Base-by-base conservation (phyloP, 306 rosid genomes). In the Potentilla sterilis region DNA sequence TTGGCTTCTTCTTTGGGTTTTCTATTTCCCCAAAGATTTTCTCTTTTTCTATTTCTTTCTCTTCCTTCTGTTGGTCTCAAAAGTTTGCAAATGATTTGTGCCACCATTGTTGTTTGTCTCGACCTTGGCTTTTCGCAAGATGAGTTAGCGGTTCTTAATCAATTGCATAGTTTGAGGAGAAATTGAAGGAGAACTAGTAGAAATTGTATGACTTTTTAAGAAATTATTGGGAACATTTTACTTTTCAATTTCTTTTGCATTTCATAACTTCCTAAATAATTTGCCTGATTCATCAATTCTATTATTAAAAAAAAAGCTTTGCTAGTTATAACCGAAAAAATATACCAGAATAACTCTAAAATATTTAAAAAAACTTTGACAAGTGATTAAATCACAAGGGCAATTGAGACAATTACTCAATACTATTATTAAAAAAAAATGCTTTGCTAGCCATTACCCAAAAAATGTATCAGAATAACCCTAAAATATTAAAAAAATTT, bases 131-230 rank as follows among this genome's bases (percentile, higher is more conserved):
- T 80, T 78, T 67, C 62, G 81, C 72, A 59, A 47, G 44, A 75
- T 9, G 52, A 79, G 73, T 34, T 72, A 75, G 78, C 83, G 96
- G 91, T 79, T 66, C 68, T 80, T 73, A 67, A 88, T 80, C 81
- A 34, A 75, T 76, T 76, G 86, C 93, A 65, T n/a, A n/a, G n/a
- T n/a, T n/a, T 85, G 49, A 77, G 94, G 90, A 86, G 92, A 87
- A 79, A 87, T 84, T 64, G 73, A 73, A 84, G 92, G 90, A 82
- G 81, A 72, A 57, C 54, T 76, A 83, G 51, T 22, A 62, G 41
- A 61, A 61, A 61, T 61, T 61, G 40, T 61, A 13, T 2, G 67
- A 32, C 35, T 58, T 24, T 24, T 22, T 9, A 58, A 28, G 63
- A 24, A 58, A 58, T 22, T 58, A 58, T 24, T 4, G 35, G 64